Conservation (phyloP, 2,329 filamentous ascomycete species). For the Anisogramma anomala region DNA sequence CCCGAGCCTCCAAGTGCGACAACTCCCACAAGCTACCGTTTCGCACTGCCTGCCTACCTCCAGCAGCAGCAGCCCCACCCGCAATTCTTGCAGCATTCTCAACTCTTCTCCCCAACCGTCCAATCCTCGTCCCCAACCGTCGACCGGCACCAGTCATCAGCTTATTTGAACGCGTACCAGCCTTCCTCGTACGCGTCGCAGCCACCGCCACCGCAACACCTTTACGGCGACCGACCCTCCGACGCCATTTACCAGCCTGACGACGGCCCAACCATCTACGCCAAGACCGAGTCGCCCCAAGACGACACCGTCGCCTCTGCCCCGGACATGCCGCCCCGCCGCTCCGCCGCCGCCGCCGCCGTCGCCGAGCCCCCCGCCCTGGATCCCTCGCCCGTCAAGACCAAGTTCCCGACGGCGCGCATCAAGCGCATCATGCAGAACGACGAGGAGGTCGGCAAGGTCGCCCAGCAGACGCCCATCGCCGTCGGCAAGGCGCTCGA, state of each 20-base stretch:
- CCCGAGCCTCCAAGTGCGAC: constrained; percentile 4
- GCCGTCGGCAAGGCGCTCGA: constrained; percentile 93
- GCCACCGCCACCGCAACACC: constrained; percentile 18
- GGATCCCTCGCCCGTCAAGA: constrained; percentile 66
- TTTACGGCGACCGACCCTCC: not conserved
- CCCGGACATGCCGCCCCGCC: constrained; percentile 29
- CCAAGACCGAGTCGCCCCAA: constrained; percentile 12
- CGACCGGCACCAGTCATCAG: too few relatives aligned
- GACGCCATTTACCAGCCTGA: constrained; percentile 13
- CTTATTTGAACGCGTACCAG: not conserved
- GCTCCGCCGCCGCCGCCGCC: constrained; percentile 24
- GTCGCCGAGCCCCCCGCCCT: constrained; percentile 28
- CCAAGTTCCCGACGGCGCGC: constrained; percentile 90
- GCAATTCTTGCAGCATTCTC: constrained; percentile 6
- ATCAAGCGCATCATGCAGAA: constrained; percentile 99
- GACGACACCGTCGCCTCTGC: constrained; percentile 19
- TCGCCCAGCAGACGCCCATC: constrained; percentile 92
- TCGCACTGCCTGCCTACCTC: constrained; percentile 7
- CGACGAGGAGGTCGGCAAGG: constrained; percentile 96
- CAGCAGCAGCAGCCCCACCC: constrained; percentile 2
- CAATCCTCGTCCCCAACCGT: too few relatives aligned
- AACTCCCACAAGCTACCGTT: constrained; percentile 2
- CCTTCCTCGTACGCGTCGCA: not conserved
- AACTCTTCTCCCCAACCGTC: constrained; percentile 11
- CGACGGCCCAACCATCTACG: constrained; percentile 16